These are phyloP conservation scores for Eucalyptus sp. DNA, from an alignment of 345 rosid species.

Conservation along the genomic window DNA sequence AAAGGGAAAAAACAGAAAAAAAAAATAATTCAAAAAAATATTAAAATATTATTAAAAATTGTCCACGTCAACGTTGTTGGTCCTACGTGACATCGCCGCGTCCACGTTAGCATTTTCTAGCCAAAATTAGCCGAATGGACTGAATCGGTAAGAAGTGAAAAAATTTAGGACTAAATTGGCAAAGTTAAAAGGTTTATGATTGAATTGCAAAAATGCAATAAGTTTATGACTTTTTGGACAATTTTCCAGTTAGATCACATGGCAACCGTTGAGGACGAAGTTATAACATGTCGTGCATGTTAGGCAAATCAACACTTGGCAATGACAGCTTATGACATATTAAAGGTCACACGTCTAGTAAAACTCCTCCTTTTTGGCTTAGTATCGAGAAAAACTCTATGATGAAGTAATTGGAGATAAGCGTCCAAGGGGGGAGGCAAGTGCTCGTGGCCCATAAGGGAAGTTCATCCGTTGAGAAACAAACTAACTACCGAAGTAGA, in stretches of 20 bases:
- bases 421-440: neutral
- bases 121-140: too few relatives aligned
- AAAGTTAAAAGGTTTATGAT: too few relatives aligned
- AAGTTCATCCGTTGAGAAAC: neutral
- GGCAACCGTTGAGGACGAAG: neutral
- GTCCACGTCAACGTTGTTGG: too few relatives aligned
- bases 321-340: neutral
- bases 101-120: too few relatives aligned
- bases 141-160: too few relatives aligned
- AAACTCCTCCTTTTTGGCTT: neutral
- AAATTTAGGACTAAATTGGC: too few relatives aligned
- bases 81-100: rapidly evolving
- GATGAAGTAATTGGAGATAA: neutral
- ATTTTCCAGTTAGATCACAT: too few relatives aligned
- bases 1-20: too few relatives aligned
- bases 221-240: too few relatives aligned
- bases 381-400: neutral
- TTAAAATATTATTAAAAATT: too few relatives aligned
- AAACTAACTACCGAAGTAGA: neutral
- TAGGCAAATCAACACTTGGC: neutral
- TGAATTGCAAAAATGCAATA: too few relatives aligned
- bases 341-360: neutral
- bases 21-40: too few relatives aligned
- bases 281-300: neutral
- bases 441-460: neutral